Conservation (phyloP, 805 yeast species). For the Komagataella kurtzmanii region DNA sequence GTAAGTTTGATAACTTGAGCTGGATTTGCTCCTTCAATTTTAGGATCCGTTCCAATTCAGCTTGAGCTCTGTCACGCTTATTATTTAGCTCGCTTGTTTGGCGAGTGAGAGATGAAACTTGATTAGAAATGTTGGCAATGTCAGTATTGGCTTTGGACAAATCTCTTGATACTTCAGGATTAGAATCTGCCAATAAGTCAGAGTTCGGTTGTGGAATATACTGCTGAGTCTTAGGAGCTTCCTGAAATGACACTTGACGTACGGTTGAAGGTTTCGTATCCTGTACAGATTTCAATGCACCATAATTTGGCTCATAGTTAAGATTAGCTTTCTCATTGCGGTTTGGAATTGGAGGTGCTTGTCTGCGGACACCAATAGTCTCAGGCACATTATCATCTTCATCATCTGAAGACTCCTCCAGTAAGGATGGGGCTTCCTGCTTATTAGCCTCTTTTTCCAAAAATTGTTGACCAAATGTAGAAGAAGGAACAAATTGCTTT, state of each 20-base stretch:
- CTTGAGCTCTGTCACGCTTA: slow-evolving; percentile 62
- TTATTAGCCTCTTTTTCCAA: slow-evolving; percentile 16
- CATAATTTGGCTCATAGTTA: slow-evolving; percentile 27
- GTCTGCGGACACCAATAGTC: slow-evolving; percentile 8
- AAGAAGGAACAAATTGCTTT: slow-evolving; percentile 60
- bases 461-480: slow-evolving; percentile 74
- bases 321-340: slow-evolving; percentile 21
- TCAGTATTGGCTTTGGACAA: slow-evolving; percentile 73
- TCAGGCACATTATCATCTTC: slow-evolving; percentile 20
- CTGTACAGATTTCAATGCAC: slow-evolving; percentile 26
- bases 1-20: slow-evolving; percentile 49
- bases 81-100: slow-evolving; percentile 64
- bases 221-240: slow-evolving; percentile 8
- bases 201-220: slow-evolving; percentile 15
- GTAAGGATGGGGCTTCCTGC: slow-evolving; percentile 13
- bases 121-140: slow-evolving; percentile 76
- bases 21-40: slow-evolving; percentile 61
- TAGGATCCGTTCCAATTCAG: slow-evolving; percentile 59
- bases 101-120: slow-evolving; percentile 61
- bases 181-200: slow-evolving; percentile 42
- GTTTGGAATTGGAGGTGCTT: slow-evolving; percentile 20
- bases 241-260: background rate
- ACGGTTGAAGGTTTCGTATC: background rate
- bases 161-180: slow-evolving; percentile 43
- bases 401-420: slow-evolving; percentile 20